Base-by-base conservation (phyloP, 1,284 basidiomycete species). In the Apiotrichum gamsii region DNA sequence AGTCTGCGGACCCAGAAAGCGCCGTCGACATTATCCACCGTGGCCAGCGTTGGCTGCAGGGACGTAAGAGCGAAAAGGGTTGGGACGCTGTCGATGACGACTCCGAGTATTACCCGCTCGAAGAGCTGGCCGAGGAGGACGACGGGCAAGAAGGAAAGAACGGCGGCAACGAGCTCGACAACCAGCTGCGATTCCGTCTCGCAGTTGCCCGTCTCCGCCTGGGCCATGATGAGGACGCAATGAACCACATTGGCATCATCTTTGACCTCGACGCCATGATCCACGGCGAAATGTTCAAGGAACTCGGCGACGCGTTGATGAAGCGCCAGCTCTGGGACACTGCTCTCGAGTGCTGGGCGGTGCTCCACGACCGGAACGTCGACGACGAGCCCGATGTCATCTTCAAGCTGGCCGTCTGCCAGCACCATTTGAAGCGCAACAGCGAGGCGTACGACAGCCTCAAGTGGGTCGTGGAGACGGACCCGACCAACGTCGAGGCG, bases 31-130 rank as follows among this genome's bases (percentile, higher is more conserved):
- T 82, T 0, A 83, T 95, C 46, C 77, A 85, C 32, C 76, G 77
- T 43, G 91, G 90, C 0, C 84, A 82, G 41, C 74, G 94, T 38
- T 96, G 93, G 93, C 71, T 96, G 11, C 89, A 94, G 65, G 88
- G 89, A 0, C 75, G 93, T 29, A 75, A 72, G n/a, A 73, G 77
- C 28, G 72, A 75, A 44, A 78, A 75, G 46, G 83, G 83, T 46
- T 95, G 91, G 90, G 87, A 91, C 57, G 69, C 79, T 19, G 80
- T 83, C 45, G 79, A 81, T 30, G 94, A 95, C 64, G 91, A 97
- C 66, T 75, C 90, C 45, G 93, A 96, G 69, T 95, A 81, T 61
- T 87, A 91, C 61, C 67, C 78, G 3, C 72, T 74, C 11, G 39
- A 55, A 25, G 37, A 45, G 10, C 43, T 45, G 31, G 39, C 46